A percentile compares a stretch with the other conserved stretches of the same genome.
These are phyloP conservation scores for Ilex asprella DNA, from an alignment of 257 asterid genomes.

Conservation along the genomic window DNA sequence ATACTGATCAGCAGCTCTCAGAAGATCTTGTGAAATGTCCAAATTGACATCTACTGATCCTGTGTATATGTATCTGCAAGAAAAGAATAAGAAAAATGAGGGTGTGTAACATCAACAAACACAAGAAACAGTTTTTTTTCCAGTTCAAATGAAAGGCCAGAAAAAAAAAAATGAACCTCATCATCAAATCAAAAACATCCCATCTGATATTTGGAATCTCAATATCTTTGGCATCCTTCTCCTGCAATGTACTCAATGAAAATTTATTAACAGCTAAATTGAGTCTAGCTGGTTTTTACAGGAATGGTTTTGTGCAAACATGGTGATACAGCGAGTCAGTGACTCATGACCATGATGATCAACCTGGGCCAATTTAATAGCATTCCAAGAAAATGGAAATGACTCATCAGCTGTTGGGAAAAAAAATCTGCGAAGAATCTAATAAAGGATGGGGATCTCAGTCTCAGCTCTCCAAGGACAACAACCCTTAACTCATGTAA, in stretches of 20 bases:
- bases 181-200: conserved; percentile 97
- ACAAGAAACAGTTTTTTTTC: background rate
- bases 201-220: conserved; percentile 95
- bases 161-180: conserved; percentile 51
- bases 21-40: conserved; percentile 88
- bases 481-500: no score
- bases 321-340: no score
- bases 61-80: conserved; percentile 72
- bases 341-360: no score
- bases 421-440: no score
- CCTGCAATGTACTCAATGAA: conserved; percentile 42
- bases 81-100: conserved; percentile 6
- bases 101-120: conserved; percentile 7
- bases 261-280: background rate
- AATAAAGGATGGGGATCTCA: no score
- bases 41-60: conserved; percentile 80
- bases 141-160: background rate
- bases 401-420: no score
- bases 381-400: no score
- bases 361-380: no score
- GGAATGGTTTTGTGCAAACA: no score
- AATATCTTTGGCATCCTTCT: conserved; percentile 93
- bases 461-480: no score
- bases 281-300: no score
- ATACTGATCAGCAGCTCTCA: conserved; percentile 97